A percentile compares a stretch with the other conserved stretches of the same genome.
phyloP scores from a whole-genome alignment of 2,329 filamentous ascomycete genomes.

The Pseudopyrenochaeta lycopersici region DNA sequence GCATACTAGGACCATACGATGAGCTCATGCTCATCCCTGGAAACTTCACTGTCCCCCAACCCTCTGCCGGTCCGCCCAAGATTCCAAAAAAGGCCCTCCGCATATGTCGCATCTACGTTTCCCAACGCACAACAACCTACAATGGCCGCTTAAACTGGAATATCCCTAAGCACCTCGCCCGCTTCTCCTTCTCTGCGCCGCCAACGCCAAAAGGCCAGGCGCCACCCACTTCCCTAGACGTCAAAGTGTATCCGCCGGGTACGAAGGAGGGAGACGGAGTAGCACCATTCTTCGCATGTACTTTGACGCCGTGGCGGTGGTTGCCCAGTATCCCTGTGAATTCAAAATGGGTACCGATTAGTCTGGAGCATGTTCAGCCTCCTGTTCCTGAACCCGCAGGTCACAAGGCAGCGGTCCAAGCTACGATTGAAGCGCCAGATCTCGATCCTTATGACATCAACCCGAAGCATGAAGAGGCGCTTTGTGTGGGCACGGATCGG shows the following conservation, averaged over 20 bases:
- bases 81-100: constrained; percentile 40
- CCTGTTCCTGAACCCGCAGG: constrained; percentile 27
- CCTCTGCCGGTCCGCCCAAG: constrained; percentile 16
- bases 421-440: constrained; percentile 11
- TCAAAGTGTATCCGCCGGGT: constrained; percentile 37
- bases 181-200: constrained; percentile 42
- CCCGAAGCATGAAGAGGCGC: constrained; percentile 23
- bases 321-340: constrained; percentile 35
- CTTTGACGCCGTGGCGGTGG: constrained; percentile 38
- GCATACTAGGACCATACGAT: constrained; percentile 38
- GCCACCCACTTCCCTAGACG: constrained; percentile 27
- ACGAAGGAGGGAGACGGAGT: constrained; percentile 30
- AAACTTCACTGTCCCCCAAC: constrained; percentile 35
- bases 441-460: constrained; percentile 35
- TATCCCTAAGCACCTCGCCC: constrained; percentile 47
- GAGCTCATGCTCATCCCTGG: constrained; percentile 44
- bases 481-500: constrained; percentile 32
- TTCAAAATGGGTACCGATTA: constrained; percentile 32
- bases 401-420: constrained; percentile 10
- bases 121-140: constrained; percentile 42
- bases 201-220: constrained; percentile 19
- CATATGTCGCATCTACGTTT: constrained; percentile 45
- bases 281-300: constrained; percentile 37
- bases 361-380: constrained; percentile 31
- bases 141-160: constrained; percentile 48